Conservation (phyloP, 225 moss, liverwort and hornwort species). For the Polytrichum formosum region DNA sequence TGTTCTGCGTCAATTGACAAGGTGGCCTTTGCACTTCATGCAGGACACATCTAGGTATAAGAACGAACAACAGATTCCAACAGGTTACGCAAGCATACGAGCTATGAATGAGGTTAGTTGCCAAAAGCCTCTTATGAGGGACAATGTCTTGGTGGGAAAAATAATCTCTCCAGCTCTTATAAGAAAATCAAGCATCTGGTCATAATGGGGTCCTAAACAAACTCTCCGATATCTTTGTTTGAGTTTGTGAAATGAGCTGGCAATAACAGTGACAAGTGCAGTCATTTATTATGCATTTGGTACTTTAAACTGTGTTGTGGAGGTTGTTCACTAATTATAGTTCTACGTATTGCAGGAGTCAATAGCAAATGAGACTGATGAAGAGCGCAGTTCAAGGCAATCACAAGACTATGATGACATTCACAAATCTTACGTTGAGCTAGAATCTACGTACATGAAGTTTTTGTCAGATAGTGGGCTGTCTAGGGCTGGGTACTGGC, state of each 20-base stretch:
- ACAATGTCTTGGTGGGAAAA: not conserved
- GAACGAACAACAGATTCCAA: slow-evolving; percentile 38
- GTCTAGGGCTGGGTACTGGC: slow-evolving; percentile 90
- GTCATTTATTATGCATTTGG: too few species aligned
- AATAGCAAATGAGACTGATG: slow-evolving; percentile 52
- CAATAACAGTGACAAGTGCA: too few species aligned
- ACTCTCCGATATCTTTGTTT: not conserved
- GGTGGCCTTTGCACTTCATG: not conserved
- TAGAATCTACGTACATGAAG: slow-evolving; percentile 82
- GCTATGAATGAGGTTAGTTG: slow-evolving; percentile 38
- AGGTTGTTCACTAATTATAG: not conserved
- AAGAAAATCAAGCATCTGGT: too few species aligned
- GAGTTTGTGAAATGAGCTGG: slow-evolving; percentile 15
- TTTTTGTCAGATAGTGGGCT: slow-evolving; percentile 90
- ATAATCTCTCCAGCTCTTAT: not conserved
- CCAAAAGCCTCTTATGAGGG: not conserved
- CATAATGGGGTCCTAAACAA: too few species aligned
- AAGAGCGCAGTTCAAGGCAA: slow-evolving; percentile 56
- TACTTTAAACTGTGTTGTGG: slow-evolving; percentile 13
- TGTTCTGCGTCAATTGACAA: not conserved
- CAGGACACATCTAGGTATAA: slow-evolving; percentile 38
- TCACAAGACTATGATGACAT: slow-evolving; percentile 77
- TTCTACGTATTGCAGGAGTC: slow-evolving; percentile 46
- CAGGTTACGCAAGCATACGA: slow-evolving; percentile 44
- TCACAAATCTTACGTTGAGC: slow-evolving; percentile 80